phyloP scores from a whole-genome alignment of 768 basidiomycete genomes.

The Phanerochaete sordida region DNA sequence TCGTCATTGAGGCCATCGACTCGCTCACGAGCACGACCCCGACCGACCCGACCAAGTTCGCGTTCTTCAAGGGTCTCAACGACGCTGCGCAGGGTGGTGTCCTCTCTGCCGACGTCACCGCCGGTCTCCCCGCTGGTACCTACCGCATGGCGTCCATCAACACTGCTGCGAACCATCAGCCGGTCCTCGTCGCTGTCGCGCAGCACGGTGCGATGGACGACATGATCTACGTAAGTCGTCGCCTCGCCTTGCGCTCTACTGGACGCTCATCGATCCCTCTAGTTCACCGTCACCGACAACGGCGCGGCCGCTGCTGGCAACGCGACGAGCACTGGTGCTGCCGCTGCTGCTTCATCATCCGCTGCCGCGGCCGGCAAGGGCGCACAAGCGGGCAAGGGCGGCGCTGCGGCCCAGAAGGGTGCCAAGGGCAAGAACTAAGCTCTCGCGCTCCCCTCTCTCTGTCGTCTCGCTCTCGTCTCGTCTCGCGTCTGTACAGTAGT shows the following conservation, averaged over 20 bases:
- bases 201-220: conserved; percentile 42
- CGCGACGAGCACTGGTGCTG: neutral
- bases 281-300: conserved; percentile 25
- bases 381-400: neutral
- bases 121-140: conserved; percentile 40
- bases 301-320: conserved; percentile 15
- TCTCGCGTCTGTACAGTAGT: neutral
- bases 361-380: conserved; percentile 5
- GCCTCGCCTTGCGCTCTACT: neutral
- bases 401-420: neutral
- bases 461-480: neutral
- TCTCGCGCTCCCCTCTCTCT: neutral
- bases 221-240: conserved; percentile 32
- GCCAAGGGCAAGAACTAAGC: conserved; percentile 1
- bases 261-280: neutral
- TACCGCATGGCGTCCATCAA: conserved; percentile 44
- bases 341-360: conserved; percentile 9
- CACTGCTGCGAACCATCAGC: conserved; percentile 43
- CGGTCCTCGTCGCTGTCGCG: conserved; percentile 34
- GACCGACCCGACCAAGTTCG: conserved; percentile 46
- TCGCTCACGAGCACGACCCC: conserved; percentile 46
- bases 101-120: conserved; percentile 34
- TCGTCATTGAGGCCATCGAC: conserved; percentile 52
- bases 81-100: conserved; percentile 40
- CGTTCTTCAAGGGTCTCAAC: conserved; percentile 59